Percentiles rank a stretch among this genome's conserved stretches.
phyloP scores from a whole-genome alignment of 2,329 filamentous ascomycete genomes.

The Dactylellina drechsleri region DNA sequence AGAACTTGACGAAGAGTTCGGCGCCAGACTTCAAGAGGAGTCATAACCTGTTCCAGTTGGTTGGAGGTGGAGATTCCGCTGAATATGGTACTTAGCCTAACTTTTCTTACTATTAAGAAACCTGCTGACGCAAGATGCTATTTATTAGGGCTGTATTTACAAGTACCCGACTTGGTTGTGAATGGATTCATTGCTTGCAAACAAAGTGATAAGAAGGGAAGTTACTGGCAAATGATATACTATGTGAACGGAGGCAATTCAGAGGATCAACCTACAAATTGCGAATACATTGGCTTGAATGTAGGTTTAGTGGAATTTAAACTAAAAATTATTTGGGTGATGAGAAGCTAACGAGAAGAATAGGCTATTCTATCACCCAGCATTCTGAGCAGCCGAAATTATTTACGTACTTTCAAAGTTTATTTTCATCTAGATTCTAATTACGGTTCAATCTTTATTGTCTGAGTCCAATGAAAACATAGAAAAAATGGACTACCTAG shows the following conservation, averaged over 20 bases:
- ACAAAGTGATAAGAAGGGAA: conserved; percentile 24
- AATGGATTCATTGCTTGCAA: conserved; percentile 48
- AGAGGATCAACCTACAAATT: conserved; percentile 22
- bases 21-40: conserved; percentile 39
- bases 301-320: conserved; percentile 13
- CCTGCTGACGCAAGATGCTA: not conserved
- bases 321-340: not conserved
- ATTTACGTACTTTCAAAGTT: too few relatives aligned
- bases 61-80: conserved; percentile 38
- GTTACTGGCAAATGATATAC: conserved; percentile 51
- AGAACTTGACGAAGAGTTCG: conserved; percentile 33
- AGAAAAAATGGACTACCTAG: too few relatives aligned
- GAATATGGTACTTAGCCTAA: conserved; percentile 26
- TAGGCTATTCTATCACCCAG: conserved; percentile 12
- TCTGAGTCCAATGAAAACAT: too few relatives aligned
- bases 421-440: too few relatives aligned
- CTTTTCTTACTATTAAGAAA: not conserved
- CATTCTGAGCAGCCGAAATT: not conserved
- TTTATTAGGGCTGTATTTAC: conserved; percentile 29
- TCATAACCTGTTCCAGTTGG: conserved; percentile 28
- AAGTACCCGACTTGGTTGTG: conserved; percentile 26
- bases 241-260: conserved; percentile 28
- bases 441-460: too few relatives aligned
- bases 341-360: not conserved
- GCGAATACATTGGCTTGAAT: conserved; percentile 49